A percentile compares a stretch with the other conserved stretches of the same genome.
These are phyloP conservation scores for Ceratocystiopsis minuta DNA, from an alignment of 2,329 filamentous ascomycete species.

Conservation along the genomic window DNA sequence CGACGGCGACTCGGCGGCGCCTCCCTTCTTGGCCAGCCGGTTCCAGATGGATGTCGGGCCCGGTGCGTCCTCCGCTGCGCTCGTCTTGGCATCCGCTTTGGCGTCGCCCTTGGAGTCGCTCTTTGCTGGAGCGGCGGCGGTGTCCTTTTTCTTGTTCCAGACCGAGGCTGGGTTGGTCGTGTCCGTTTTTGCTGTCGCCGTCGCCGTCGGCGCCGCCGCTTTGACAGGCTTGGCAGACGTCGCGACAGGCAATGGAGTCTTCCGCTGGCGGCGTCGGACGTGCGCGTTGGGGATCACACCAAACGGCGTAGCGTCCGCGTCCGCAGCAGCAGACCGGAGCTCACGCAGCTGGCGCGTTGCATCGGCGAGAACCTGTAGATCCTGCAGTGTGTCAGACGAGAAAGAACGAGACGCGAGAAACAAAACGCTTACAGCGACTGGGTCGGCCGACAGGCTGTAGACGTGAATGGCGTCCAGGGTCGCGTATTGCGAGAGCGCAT, in stretches of 20 bases:
- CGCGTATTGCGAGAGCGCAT: constrained; percentile 48
- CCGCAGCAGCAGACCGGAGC: constrained; percentile 39
- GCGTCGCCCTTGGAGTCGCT: constrained; percentile 11
- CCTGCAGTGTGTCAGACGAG: constrained; percentile 13
- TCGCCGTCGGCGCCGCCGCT: too few species aligned
- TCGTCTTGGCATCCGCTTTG: constrained; percentile 7
- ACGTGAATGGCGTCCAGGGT: constrained; percentile 66
- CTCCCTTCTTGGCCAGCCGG: not conserved
- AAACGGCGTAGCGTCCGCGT: constrained; percentile 41
- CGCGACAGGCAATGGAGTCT: constrained; percentile 9
- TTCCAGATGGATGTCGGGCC: not conserved
- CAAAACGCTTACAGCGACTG: constrained; percentile 35
- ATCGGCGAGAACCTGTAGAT: constrained; percentile 55
- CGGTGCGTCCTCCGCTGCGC: not conserved
- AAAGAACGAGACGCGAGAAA: not conserved
- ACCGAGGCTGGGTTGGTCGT: too few species aligned
- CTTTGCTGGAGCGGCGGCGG: not conserved
- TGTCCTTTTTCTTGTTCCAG: too few species aligned
- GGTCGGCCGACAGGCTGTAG: constrained; percentile 63
- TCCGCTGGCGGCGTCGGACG: constrained; percentile 34
- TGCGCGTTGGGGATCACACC: constrained; percentile 60
- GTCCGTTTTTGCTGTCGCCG: too few species aligned
- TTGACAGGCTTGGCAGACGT: not conserved
- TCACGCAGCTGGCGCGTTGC: constrained; percentile 44
- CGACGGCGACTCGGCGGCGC: not conserved